Evolutionary conservation across 345 rosid species (phyloP), one percentile per base, ranked within the genome.

Genomic region (Schrenkiella parvula): DNA sequence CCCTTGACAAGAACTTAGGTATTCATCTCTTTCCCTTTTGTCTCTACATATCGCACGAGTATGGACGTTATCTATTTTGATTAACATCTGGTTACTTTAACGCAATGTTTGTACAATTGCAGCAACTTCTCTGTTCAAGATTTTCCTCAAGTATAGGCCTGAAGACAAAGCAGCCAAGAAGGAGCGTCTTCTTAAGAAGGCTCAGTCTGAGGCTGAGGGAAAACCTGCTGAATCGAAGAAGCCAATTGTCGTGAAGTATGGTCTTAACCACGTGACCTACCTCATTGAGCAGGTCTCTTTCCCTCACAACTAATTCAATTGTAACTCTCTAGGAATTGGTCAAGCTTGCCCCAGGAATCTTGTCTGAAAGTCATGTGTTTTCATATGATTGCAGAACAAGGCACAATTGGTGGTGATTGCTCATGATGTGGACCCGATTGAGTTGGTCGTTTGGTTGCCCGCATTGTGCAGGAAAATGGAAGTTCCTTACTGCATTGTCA

Each of bases 1-100:
- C 93, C 15, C 88, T 89, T 13, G 95, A 91, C 82, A 91, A 89
- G 81, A 87, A 84, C 58, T 79, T 84, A 3, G 96, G 97, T 88
- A 11, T 41, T 22, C 2, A 14, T 41, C 13, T 41, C 37, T 39
- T 28, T 19, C 14, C 43, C 68, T 48, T 59, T 37, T 4, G 25
- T 55, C 8, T 69, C n/a, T 67, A n/a, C 14, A 18, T 51, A 23
- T 2, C 32, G 2, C 10, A 34, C 39, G 15, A 18, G 5, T 8
- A 19, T 65, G 44, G 41, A 34, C 34, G 39, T 53, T 28, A 15
- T 53, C 29, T 55, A 25, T 17, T 31, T 29, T 3, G 4, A 9
- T 15, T 54, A 9, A 14, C 12, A 4, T 17, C 8, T 17, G 32
- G 1, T 41, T 35, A 13, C 2, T 58, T 19, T n/a, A 13, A 19